Evolutionary conservation across 495 filamentous ascomycete species (phyloP), one percentile per base, ranked within the genome.

Genomic region (Podospora bellae-mahoneyi): DNA sequence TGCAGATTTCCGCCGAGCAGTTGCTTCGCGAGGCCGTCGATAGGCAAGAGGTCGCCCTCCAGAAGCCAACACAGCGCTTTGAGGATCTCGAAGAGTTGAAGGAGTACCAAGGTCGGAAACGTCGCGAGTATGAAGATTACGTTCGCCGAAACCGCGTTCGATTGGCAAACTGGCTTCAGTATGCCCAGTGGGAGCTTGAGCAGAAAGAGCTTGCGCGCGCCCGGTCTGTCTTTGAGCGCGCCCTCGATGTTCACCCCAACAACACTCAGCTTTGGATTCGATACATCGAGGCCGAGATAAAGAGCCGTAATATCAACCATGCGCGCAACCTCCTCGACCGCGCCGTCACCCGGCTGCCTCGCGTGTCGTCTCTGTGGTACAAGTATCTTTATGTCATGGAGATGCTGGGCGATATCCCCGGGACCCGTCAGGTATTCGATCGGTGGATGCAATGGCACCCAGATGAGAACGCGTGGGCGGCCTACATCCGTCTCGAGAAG

Each of bases 341-440:
- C 61, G 96, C 96, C 48, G 92, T 99, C 61, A 95, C 94, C 1
- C 92, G 95, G 65, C 82, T 97, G 39, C 95, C 95, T 39, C 84
- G 95, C 48, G 85, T 97, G 30, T 91, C 97, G 76, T 97, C 97
- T 81, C 82, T 99, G 63, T 99, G 95, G 95, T 98, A 94, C 79
- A 97, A 97, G 76, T 98, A 97, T 84, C 92, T 96, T 32, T 97
- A 97, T 75, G 96, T 98, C 91, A 95, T 97, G 78, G 96, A 99
- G 84, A 98, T 93, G 76, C 83, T 97, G 7, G 90, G 91, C 5
- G 97, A 99, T 72, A 89, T 99, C 55, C 88, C 94, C 6, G 95
- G 95, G 18, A 96, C 93, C 19, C 84, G 95, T 62, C 92, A 96
- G 76, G 92, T 98, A 2, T 99, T 98, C 77, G 96, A 99, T 81